Conservation (phyloP, 192 early-diverging fungal genomes). For the Umbelopsis ramanniana region DNA sequence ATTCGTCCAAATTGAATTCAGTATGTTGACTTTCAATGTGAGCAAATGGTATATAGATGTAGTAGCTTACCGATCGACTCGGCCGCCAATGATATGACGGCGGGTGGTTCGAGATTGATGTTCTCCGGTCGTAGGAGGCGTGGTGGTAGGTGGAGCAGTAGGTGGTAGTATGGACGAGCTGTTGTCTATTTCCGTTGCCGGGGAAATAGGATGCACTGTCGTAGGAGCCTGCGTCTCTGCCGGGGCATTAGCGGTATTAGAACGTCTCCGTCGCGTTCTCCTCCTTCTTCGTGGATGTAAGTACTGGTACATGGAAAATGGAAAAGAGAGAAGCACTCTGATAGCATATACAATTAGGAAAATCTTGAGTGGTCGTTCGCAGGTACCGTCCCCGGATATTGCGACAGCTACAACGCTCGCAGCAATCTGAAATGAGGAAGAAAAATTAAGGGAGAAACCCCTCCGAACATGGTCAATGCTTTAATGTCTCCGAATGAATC, state of each 20-base stretch:
- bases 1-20: too few relatives aligned
- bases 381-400: slow-evolving; percentile 46
- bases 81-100: background rate
- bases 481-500: slow-evolving; percentile 3
- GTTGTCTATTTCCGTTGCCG: background rate
- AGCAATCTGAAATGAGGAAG: slow-evolving; percentile 48
- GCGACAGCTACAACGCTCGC: slow-evolving; percentile 55
- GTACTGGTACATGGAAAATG: slow-evolving; percentile 60
- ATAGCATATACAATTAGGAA: slow-evolving; percentile 61
- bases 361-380: slow-evolving; percentile 50
- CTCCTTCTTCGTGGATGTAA: slow-evolving; percentile 56
- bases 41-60: background rate
- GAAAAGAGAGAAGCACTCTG: slow-evolving; percentile 56
- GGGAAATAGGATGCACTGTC: background rate
- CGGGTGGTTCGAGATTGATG: slow-evolving; percentile 2
- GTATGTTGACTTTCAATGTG: too few relatives aligned
- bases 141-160: slow-evolving; percentile 1
- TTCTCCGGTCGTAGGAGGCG: background rate
- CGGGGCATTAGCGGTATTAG: background rate
- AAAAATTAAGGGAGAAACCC: background rate
- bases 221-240: too few relatives aligned
- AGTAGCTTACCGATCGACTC: slow-evolving; percentile 34
- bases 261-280: slow-evolving; percentile 26
- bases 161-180: background rate
- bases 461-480: slow-evolving; percentile 9